Conservation (phyloP, 1,284 basidiomycete species). For the Lentinula novae-zelandiae region DNA sequence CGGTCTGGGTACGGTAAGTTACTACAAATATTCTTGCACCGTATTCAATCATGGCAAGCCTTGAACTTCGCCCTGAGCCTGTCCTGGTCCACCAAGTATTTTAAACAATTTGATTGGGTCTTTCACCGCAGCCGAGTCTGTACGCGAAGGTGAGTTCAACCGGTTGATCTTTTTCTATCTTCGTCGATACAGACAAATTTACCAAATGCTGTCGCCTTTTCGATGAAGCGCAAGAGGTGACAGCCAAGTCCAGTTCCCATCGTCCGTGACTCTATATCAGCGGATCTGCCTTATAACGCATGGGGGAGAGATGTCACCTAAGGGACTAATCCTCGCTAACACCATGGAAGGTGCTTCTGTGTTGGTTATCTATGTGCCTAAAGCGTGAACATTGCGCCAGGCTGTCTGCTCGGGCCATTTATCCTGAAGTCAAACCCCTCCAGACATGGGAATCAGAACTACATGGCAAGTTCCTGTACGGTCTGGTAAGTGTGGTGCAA, state of each 20-base stretch:
- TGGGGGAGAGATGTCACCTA: conserved; percentile 79
- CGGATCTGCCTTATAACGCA: conserved; percentile 84
- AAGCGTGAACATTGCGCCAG: neutral
- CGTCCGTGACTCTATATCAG: conserved; percentile 82
- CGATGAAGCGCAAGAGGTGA: conserved; percentile 54
- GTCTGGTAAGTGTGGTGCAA: too few species aligned
- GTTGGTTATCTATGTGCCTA: neutral
- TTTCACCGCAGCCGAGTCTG: conserved; percentile 94
- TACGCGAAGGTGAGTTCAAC: conserved; percentile 76
- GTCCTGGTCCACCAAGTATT: conserved; percentile 66
- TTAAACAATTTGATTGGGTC: conserved; percentile 76
- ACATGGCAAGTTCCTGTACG: too few species aligned
- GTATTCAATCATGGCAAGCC: conserved; percentile 55
- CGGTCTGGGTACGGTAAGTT: conserved; percentile 35
- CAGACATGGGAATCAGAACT: too few species aligned
- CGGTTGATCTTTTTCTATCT: conserved; percentile 20
- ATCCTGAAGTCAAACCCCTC: too few species aligned
- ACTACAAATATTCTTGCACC: conserved; percentile 5
- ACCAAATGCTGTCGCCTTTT: too few species aligned
- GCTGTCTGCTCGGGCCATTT: too few species aligned
- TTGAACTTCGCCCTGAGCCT: conserved; percentile 72
- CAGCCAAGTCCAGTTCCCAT: conserved; percentile 97
- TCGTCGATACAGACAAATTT: neutral
- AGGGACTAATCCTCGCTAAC: conserved; percentile 85
- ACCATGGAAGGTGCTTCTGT: conserved; percentile 57